These are phyloP conservation scores for Draba incana DNA, from an alignment of 345 rosid species.

Conservation along the genomic window DNA sequence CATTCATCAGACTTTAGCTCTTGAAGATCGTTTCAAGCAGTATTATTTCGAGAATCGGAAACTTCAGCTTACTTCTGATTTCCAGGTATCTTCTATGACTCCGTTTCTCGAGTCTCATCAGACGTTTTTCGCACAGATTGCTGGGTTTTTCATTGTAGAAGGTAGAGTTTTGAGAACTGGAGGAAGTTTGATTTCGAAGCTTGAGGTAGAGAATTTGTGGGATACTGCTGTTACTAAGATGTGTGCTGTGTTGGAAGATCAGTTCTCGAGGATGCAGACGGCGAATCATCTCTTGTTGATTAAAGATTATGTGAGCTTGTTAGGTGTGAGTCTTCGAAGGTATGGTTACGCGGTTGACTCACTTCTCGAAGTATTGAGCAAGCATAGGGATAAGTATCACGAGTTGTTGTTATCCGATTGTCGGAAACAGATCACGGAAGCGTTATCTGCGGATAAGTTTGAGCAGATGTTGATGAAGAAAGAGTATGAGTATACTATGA, in stretches of 20 bases:
- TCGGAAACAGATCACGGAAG: constrained; percentile 87
- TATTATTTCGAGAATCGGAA: constrained; percentile 90
- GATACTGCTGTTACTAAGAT: constrained; percentile 91
- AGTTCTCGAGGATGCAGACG: constrained; percentile 98
- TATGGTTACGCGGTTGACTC: constrained; percentile 89
- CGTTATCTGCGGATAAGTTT: constrained; percentile 89
- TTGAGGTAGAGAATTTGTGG: constrained; percentile 93
- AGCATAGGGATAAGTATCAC: constrained; percentile 94
- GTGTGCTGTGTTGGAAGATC: constrained; percentile 97
- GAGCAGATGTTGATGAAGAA: constrained; percentile 99
- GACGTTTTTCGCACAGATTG: constrained; percentile 94
- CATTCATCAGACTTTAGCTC: constrained; percentile 82
- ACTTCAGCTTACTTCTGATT: constrained; percentile 93
- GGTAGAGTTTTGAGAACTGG: constrained; percentile 91
- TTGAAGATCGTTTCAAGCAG: constrained; percentile 83
- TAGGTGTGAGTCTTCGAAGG: constrained; percentile 86
- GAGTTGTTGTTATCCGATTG: constrained; percentile 94
- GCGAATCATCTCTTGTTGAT: constrained; percentile 93
- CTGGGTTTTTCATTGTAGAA: constrained; percentile 93
- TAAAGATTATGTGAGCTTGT: constrained; percentile 95
- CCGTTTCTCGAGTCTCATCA: constrained; percentile 98
- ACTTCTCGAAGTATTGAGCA: constrained; percentile 86
- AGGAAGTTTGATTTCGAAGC: constrained; percentile 78
- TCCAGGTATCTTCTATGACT: constrained; percentile 97
- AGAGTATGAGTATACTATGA: constrained; percentile 96